Conservation (phyloP, 2,329 filamentous ascomycete genomes). For the Penicillium expansum region DNA sequence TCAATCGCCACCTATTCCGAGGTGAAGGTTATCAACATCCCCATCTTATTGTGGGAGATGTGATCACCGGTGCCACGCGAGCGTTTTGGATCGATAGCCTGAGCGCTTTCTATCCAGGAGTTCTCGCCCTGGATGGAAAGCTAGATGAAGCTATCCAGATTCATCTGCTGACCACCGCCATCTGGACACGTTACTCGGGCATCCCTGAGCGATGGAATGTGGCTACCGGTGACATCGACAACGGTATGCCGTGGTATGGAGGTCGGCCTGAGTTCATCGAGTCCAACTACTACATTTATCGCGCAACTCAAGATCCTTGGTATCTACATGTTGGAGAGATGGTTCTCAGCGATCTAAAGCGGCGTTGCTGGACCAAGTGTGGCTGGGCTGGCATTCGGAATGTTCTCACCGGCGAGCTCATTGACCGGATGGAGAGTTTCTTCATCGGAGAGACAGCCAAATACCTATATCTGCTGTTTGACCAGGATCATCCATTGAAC, state of each 20-base stretch:
- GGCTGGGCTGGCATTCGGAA: constrained; percentile 91
- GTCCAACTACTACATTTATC: constrained; percentile 93
- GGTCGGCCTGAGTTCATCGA: constrained; percentile 95
- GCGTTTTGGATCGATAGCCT: constrained; percentile 96
- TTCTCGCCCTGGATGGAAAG: constrained; percentile 81
- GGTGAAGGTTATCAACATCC: constrained; percentile 73
- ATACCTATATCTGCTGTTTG: constrained; percentile 90
- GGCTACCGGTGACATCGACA: constrained; percentile 76
- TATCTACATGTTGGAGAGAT: constrained; percentile 96
- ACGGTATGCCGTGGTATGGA: constrained; percentile 89
- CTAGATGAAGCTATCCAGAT: constrained; percentile 87
- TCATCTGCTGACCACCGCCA: constrained; percentile 83
- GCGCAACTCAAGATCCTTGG: constrained; percentile 91
- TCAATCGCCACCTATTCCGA: constrained; percentile 88
- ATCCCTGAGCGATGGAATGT: constrained; percentile 94
- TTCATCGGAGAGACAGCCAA: constrained; percentile 96
- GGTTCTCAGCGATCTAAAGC: constrained; percentile 82
- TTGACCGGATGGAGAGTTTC: constrained; percentile 97
- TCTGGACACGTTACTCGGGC: constrained; percentile 94
- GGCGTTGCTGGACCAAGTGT: constrained; percentile 84
- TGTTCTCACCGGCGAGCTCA: constrained; percentile 77
- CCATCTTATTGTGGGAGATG: constrained; percentile 88
- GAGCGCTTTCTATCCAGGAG: constrained; percentile 89
- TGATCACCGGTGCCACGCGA: constrained; percentile 80
- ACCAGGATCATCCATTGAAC: constrained; percentile 81